phyloP scores from a whole-genome alignment of 2,329 filamentous ascomycete species.

The Hypoxylon sp. region DNA sequence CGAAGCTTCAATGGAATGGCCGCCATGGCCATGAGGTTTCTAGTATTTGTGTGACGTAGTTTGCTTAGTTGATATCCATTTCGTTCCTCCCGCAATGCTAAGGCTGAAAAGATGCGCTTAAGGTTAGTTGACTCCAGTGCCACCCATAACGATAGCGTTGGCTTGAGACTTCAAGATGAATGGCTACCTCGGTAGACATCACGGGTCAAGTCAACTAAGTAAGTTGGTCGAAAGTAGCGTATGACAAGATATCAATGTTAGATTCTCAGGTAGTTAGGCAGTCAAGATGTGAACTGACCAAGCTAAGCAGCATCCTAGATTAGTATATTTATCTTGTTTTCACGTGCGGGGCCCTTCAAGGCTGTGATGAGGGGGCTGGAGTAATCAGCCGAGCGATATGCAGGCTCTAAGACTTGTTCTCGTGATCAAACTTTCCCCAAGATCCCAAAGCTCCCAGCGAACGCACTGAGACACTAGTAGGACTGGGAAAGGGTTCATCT shows the following conservation, averaged over 20 bases:
- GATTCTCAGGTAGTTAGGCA: not conserved
- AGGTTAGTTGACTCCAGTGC: constrained; percentile 4
- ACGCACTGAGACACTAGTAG: constrained; percentile 32
- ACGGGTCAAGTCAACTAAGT: not conserved
- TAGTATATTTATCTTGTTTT: constrained; percentile 29
- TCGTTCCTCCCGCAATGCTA: not conserved
- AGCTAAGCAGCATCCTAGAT: constrained; percentile 6
- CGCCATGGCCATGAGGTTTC: not conserved
- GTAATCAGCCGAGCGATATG: constrained; percentile 40
- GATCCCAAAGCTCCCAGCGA: constrained; percentile 10
- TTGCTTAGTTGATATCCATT: not conserved
- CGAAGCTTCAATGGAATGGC: not conserved
- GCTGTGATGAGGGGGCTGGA: constrained; percentile 31
- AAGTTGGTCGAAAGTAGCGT: constrained; percentile 6
- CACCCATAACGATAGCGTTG: not conserved
- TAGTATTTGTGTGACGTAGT: constrained; percentile 11
- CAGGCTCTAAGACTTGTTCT: constrained; percentile 22
- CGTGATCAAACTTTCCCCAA: constrained; percentile 40
- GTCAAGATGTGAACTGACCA: constrained; percentile 8
- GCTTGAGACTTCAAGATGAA: constrained; percentile 1
- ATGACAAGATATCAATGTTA: constrained; percentile 4
- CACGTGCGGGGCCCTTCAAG: constrained; percentile 38
- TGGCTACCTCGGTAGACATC: not conserved
- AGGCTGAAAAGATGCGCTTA: not conserved
- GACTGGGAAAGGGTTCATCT: constrained; percentile 45